These are phyloP conservation scores for Aspergillus ustus DNA, from an alignment of 2,329 filamentous ascomycete species.

Conservation along the genomic window DNA sequence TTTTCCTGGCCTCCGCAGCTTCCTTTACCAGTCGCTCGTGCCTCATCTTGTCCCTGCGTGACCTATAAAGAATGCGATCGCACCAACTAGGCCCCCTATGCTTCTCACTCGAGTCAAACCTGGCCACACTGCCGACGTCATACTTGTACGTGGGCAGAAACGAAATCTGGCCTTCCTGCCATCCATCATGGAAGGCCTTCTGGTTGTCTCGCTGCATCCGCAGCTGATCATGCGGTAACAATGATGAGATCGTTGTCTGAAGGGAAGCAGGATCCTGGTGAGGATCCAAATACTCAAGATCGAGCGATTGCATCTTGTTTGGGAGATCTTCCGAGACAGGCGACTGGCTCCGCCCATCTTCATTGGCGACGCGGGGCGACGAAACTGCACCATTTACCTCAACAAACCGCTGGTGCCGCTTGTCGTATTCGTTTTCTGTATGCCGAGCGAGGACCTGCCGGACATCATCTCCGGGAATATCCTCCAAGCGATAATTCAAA, in stretches of 20 bases:
- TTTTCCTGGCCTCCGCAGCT: slow-evolving; percentile 68
- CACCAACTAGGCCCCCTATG: slow-evolving; percentile 94
- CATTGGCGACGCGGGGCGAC: slow-evolving; percentile 18
- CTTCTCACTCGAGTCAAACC: slow-evolving; percentile 96
- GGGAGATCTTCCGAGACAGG: slow-evolving; percentile 1
- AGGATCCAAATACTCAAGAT: slow-evolving; percentile 67
- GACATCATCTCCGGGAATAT: slow-evolving; percentile 88
- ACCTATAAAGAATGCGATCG: slow-evolving; percentile 87
- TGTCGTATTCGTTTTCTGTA: slow-evolving; percentile 75
- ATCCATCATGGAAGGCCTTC: slow-evolving; percentile 89
- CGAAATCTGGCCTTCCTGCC: slow-evolving; percentile 83
- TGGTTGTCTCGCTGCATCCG: slow-evolving; percentile 71
- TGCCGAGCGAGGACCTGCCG: slow-evolving; percentile 82
- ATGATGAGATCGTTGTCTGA: slow-evolving; percentile 83
- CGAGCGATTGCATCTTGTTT: slow-evolving; percentile 17
- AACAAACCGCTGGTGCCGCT: slow-evolving; percentile 48
- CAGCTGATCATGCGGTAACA: slow-evolving; percentile 90
- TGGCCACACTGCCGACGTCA: slow-evolving; percentile 86
- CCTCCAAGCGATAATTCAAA: slow-evolving; percentile 89
- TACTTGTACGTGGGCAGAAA: slow-evolving; percentile 98
- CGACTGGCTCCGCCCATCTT: slow-evolving; percentile 16
- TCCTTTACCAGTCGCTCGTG: slow-evolving; percentile 69
- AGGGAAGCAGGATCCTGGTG: slow-evolving; percentile 82
- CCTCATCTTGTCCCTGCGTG: slow-evolving; percentile 68
- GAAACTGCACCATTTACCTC: slow-evolving; percentile 32